Evolutionary conservation across 495 filamentous ascomycete genomes (phyloP), one percentile per base, ranked within the genome.

Genomic region (Penicillium verhagenii): DNA sequence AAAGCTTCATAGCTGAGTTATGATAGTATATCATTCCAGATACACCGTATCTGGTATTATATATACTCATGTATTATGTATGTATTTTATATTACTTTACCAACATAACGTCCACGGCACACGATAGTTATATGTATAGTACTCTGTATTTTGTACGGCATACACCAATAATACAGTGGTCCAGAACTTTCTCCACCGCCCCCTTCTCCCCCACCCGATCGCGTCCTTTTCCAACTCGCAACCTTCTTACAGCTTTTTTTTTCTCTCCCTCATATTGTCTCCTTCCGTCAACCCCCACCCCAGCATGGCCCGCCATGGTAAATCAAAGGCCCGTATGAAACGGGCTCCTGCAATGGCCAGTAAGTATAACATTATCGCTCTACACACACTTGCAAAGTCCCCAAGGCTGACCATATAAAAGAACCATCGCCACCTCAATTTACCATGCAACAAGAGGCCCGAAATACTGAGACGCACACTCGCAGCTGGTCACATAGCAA

Each of bases 371-470:
- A 2, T 24, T n/a, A 6, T 18, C 10, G 10, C 9, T 5, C 14
- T 9, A 37, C 25, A 7, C 18, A 5, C 13, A 13, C 16, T 13
- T 21, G 7, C 13, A 19, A 45, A 28, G 2, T 26, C 20, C 4
- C 4, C 26, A 29, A 26, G 13, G 26, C 43, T 47, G 3, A 53
- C 13, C 54, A 53, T 39, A 52, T 43, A 4, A 18, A 38, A 63
- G 53, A 56, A 47, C 48, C 35, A 50, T 54, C 54, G 54, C 51
- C 51, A 57, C 58, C 52, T 28, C 59, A 58, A 10, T 82, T 88
- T 54, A 85, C 86, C 0, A 78, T 95, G 73, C 75, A 78, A 47
- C 85, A 94, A 50, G 91, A 91, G 72, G 91, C 89, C 53, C 83
- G 82, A 44, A 87, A 91, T 58, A 93, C 90, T 18, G 82, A 83